These are phyloP conservation scores for Monosporascus cannonballus DNA, from an alignment of 2,329 filamentous ascomycete genomes.

Conservation along the genomic window DNA sequence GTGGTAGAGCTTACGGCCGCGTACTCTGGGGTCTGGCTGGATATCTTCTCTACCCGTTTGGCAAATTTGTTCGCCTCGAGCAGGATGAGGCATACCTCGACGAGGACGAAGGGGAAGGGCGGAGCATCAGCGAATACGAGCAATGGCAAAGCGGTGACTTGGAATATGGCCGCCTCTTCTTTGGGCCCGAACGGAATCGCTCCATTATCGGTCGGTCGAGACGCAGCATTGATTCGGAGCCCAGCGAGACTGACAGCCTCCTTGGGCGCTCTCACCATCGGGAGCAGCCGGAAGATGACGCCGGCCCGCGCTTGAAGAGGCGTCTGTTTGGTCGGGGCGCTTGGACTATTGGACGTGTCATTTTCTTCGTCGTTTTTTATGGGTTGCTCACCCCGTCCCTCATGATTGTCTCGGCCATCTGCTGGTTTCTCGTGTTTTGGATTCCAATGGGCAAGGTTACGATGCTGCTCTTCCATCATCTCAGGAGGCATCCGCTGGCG, in stretches of 20 bases:
- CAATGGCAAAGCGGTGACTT: constrained; percentile 98
- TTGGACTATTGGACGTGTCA: constrained; percentile 89
- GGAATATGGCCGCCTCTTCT: constrained; percentile 92
- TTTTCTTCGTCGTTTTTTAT: constrained; percentile 97
- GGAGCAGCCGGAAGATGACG: constrained; percentile 36
- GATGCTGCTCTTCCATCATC: constrained; percentile 80
- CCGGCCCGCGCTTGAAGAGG: constrained; percentile 56
- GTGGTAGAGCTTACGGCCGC: constrained; percentile 77
- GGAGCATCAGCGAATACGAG: constrained; percentile 97
- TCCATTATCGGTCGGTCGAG: constrained; percentile 82
- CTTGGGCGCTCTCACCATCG: constrained; percentile 57
- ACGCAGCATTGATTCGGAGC: constrained; percentile 78
- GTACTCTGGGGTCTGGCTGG: constrained; percentile 77
- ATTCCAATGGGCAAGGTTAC: constrained; percentile 99
- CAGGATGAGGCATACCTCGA: constrained; percentile 91
- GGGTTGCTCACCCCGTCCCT: constrained; percentile 81
- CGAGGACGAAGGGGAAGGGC: constrained; percentile 90
- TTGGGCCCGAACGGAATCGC: constrained; percentile 69
- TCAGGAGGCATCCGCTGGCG: constrained; percentile 86
- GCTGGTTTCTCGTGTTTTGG: constrained; percentile 95
- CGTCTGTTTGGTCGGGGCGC: constrained; percentile 90
- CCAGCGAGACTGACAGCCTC: constrained; percentile 83
- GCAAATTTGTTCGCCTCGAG: constrained; percentile 88
- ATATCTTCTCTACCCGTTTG: constrained; percentile 94
- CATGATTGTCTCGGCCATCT: constrained; percentile 78